These are phyloP conservation scores for Thymus mandschuricus DNA, from an alignment of 257 asterid species.

Conservation along the genomic window DNA sequence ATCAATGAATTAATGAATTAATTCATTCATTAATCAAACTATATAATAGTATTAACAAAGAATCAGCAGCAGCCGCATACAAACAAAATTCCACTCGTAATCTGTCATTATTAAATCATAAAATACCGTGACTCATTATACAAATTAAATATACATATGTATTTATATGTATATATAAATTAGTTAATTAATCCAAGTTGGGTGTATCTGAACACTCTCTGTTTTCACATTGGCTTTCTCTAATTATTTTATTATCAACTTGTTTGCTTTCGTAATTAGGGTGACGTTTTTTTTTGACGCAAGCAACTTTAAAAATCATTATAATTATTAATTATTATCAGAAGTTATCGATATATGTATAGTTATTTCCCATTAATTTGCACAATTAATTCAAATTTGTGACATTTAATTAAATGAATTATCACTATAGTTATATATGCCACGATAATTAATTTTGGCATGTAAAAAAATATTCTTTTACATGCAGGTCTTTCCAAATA, in stretches of 20 bases:
- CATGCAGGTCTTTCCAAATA: too few relatives aligned
- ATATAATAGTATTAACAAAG: neutral
- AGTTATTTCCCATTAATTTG: too few relatives aligned
- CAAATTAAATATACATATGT: too few relatives aligned
- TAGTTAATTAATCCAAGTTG: neutral
- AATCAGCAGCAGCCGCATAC: slow-evolving; percentile 13
- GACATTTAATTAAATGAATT: too few relatives aligned
- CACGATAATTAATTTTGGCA: too few relatives aligned
- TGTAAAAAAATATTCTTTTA: too few relatives aligned
- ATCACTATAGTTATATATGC: too few relatives aligned
- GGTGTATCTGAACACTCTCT: slow-evolving; percentile 7
- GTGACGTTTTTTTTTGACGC: slow-evolving; percentile 15
- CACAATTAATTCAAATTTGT: too few relatives aligned
- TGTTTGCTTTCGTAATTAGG: slow-evolving; percentile 3
- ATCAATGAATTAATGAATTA: too few relatives aligned
- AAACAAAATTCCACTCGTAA: neutral
- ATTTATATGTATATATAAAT: too few relatives aligned
- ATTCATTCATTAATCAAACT: too few relatives aligned
- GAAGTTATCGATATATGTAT: too few relatives aligned
- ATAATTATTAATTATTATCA: neutral
- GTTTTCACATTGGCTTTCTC: neutral
- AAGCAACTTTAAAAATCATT: neutral
- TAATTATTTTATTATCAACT: neutral
- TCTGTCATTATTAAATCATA: neutral
- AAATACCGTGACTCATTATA: neutral